Base-by-base conservation (phyloP, 192 early-diverging fungal species). In the Gamsiella multidivaricata region DNA sequence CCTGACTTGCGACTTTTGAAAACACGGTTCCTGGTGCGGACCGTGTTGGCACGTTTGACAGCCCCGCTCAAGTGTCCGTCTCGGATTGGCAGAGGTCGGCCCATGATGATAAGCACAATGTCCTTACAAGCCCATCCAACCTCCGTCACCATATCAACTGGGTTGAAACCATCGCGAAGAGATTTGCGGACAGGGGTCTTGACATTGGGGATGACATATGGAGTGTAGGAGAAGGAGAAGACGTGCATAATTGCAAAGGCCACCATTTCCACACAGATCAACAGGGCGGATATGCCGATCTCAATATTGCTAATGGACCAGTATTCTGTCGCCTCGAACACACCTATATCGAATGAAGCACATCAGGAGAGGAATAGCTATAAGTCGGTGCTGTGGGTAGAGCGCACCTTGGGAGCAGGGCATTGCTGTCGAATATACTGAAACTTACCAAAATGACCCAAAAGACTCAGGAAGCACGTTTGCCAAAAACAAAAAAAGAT, bases 401-500 rank as follows among this genome's bases (percentile, higher is more conserved):
- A n/a, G n/a, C n/a, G n/a, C n/a, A n/a, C n/a, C n/a, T n/a, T n/a
- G n/a, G n/a, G n/a, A n/a, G n/a, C n/a, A n/a, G n/a, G n/a, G n/a
- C n/a, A n/a, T n/a, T n/a, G n/a, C n/a, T n/a, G n/a, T n/a, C 25
- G 28, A 6, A 55, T 28, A 34, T 28, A 42, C 2, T 3, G 37
- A n/a, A 49, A 51, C 69, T 36, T 65, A 65, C 76, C 42, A 17
- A 80, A 75, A 11, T 42, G 61, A 18, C 63, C 68, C 20, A 59
- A 47, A 7, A 79, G 14, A 42, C 75, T 56, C 49, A 82, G 51
- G 22, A 81, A 17, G 2, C 46, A 42, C 3, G 52, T 51, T 18
- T 82, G 81, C 75, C 76, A 82, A 23, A 82, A 82, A 34, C 43
- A 46, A 32, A 82, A 79, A 29, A 82, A 82, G 49, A 82, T 82